phyloP scores from a whole-genome alignment of 495 filamentous ascomycete genomes.

The Penicillium fimorum region DNA sequence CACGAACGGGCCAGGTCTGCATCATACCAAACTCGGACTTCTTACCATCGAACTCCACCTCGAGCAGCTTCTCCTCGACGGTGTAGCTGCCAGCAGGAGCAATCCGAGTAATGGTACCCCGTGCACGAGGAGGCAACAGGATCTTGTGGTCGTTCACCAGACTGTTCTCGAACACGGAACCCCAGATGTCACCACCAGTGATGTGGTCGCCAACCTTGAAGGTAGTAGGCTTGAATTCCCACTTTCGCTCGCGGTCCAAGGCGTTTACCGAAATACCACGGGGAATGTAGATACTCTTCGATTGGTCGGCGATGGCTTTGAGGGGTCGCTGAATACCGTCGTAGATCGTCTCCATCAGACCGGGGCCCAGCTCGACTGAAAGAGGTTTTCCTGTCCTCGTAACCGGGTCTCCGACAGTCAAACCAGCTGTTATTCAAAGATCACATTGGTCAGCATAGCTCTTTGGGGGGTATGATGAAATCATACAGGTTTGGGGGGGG shows the following conservation, averaged over 20 bases:
- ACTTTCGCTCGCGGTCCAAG: slow-evolving; percentile 83
- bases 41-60: slow-evolving; percentile 95
- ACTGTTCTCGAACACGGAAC: slow-evolving; percentile 92
- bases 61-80: slow-evolving; percentile 89
- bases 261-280: slow-evolving; percentile 89
- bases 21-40: slow-evolving; percentile 94
- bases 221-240: slow-evolving; percentile 85
- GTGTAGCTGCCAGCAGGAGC: slow-evolving; percentile 88
- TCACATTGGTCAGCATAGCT: slow-evolving; percentile 19
- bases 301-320: slow-evolving; percentile 71
- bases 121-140: slow-evolving; percentile 84
- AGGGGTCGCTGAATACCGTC: slow-evolving; percentile 98
- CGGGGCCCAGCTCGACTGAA: slow-evolving; percentile 94
- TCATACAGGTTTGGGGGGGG: slow-evolving; percentile 16
- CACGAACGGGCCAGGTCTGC: slow-evolving; percentile 99
- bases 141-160: slow-evolving; percentile 94
- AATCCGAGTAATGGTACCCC: slow-evolving; percentile 88
- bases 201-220: slow-evolving; percentile 96
- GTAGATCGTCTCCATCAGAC: slow-evolving; percentile 98
- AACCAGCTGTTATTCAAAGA: slow-evolving; percentile 62
- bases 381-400: slow-evolving; percentile 87
- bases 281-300: slow-evolving; percentile 92
- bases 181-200: slow-evolving; percentile 93
- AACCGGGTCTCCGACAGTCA: slow-evolving; percentile 95
- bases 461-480: slow-evolving; percentile 16